phyloP scores from a whole-genome alignment of 768 basidiomycete species.

The Pulveroboletus sp. region DNA sequence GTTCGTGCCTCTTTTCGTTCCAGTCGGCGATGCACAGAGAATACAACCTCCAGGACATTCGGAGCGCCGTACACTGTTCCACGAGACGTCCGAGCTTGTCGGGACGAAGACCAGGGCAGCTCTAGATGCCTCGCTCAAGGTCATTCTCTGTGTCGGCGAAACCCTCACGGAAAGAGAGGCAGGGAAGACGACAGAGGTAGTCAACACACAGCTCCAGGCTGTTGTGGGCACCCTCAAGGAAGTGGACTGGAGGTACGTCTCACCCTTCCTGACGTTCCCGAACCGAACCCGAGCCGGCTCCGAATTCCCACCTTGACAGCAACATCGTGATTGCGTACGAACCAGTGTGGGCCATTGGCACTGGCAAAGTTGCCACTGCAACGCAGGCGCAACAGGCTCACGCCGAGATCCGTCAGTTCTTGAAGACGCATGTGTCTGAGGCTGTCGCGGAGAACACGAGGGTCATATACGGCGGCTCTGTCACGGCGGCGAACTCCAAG shows the following conservation, averaged over 20 bases:
- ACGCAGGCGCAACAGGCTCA: constrained; percentile 95
- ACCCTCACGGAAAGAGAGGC: constrained; percentile 85
- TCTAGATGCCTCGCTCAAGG: constrained; percentile 67
- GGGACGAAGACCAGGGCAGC: constrained; percentile 87
- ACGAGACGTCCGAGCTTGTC: constrained; percentile 79
- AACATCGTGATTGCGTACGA: constrained; percentile 95
- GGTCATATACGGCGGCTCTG: constrained; percentile 96
- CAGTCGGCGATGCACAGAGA: not conserved
- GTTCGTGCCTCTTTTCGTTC: constrained; percentile 10
- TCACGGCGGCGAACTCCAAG: constrained; percentile 82
- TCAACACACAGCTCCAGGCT: constrained; percentile 77
- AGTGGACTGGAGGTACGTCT: constrained; percentile 73
- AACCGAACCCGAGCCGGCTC: not conserved
- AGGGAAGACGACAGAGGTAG: constrained; percentile 72
- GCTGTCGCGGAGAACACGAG: constrained; percentile 71
- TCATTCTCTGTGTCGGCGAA: constrained; percentile 97
- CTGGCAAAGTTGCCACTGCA: constrained; percentile 91
- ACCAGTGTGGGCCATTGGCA: constrained; percentile 98
- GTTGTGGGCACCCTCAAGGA: constrained; percentile 59
- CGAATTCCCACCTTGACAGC: constrained; percentile 36
- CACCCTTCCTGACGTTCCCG: not conserved
- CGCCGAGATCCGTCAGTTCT: constrained; percentile 73
- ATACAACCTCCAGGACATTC: constrained; percentile 72
- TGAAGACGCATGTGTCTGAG: constrained; percentile 61
- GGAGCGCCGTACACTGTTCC: constrained; percentile 91